These are phyloP conservation scores for Pseudonitzschia pungens DNA, from an alignment of 108 stramenopile species.

Conservation along the genomic window DNA sequence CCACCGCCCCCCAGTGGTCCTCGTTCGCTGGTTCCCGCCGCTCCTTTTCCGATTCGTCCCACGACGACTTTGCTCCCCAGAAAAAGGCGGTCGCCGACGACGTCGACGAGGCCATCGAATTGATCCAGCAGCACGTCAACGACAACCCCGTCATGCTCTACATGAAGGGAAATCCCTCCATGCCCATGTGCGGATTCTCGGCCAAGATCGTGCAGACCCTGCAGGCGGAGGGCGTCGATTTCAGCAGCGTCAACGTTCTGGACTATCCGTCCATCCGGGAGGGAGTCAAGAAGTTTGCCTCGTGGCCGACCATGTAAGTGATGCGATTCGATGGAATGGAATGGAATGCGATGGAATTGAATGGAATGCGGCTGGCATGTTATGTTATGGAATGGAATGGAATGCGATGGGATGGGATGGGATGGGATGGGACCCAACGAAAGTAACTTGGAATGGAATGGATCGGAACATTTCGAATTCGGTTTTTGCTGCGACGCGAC, in stretches of 20 bases:
- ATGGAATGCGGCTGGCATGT: no score
- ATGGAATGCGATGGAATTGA: not conserved
- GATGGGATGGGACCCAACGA: no score
- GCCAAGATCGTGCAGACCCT: constrained; percentile 88
- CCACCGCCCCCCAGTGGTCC: not conserved
- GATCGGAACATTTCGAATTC: no score
- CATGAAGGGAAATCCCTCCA: constrained; percentile 98
- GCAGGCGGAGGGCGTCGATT: constrained; percentile 87
- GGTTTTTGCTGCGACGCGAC: no score
- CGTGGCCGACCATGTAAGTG: constrained; percentile 32
- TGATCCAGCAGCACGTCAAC: constrained; percentile 79
- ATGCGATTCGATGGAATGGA: not conserved
- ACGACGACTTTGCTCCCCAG: constrained; percentile 85
- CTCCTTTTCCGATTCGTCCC: no score
- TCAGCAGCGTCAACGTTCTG: constrained; percentile 95
- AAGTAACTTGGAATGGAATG: no score
- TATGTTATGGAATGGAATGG: no score
- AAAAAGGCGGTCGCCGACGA: constrained; percentile 53
- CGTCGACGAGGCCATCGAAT: constrained; percentile 45
- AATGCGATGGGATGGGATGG: no score
- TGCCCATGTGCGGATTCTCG: constrained; percentile 98
- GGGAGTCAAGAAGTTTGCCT: constrained; percentile 57
- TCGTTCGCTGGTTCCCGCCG: no score
- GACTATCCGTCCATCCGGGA: constrained; percentile 95
- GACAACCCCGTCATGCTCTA: constrained; percentile 94